Evolutionary conservation across 2,329 filamentous ascomycete species (phyloP), one percentile per base, ranked within the genome.

Genomic region (Diplodia mutila): DNA sequence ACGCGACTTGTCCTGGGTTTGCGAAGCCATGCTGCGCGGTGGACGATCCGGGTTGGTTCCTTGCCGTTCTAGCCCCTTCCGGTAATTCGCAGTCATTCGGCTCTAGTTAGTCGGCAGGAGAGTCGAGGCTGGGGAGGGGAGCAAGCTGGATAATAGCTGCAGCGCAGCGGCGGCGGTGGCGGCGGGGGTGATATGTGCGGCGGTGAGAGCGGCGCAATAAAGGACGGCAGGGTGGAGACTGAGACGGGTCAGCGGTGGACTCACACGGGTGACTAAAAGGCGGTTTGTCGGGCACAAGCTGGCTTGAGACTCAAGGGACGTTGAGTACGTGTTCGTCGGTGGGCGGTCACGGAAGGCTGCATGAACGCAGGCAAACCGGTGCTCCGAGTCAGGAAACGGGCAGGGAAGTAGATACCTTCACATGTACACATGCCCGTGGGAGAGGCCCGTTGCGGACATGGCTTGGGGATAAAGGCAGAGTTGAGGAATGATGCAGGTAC

Each of bases 251-350:
- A 79, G 77, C 74, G 68, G 72, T 61, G 57, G 54, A 29, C 54
- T 59, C 54, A 63, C 59, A 63, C 25, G 14, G 54, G 34, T 65
- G 49, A 65, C 61, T 73, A 77, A 78, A 74, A 76, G 63, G 52
- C 29, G 68, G 76, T 77, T 79, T 78, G 77, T 69, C 70, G 73
- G 73, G 76, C 75, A 75, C 76, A 78, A 75, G 74, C 73, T 72
- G 72, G 65, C 42, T 57, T 66, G 53, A 57, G 65, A 61, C 65
- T 67, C 54, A 73, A 57, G 52, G 64, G 52, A 48, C 51, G 2
- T 46, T 37, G 51, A 66, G 64, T 74, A 78, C 75, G 77, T 78
- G 77, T 78, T 74, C 73, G 70, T 70, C 69, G 64, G 49, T 51
- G 70, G 70, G 70, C 70, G 67, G 69, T 67, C 63, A 71, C 74